Base-by-base conservation (phyloP, 495 filamentous ascomycete species). In the Neurospora sp. region DNA sequence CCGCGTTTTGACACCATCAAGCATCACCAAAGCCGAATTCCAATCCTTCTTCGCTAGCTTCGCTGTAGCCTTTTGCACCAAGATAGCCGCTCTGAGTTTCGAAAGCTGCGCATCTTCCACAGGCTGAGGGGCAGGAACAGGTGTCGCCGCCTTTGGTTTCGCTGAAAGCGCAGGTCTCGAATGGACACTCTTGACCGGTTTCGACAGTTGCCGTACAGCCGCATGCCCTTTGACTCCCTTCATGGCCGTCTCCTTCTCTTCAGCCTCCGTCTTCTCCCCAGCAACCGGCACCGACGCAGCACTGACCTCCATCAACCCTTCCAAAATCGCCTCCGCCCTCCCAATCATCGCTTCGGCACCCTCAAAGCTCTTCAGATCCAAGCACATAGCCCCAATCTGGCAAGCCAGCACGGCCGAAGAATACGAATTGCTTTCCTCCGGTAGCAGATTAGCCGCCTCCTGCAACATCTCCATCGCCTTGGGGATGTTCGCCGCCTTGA, bases 391-490 rank as follows among this genome's bases (percentile, higher is more conserved):
- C 54, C 81, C 83, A 59, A 84, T 76, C 73, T 82, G 80, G 74
- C 81, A 87, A 14, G 81, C 79, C 27, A 84, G 79, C 71, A 76
- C 79, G 23, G 82, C 86, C 23, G 75, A 84, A 72, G 80, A 86
- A 83, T 73, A 89, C 73, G 80, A 87, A 81, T 71, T 80, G 79
- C 75, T 84, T 76, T 46, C 82, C 42, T 74, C 83, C 71, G 74
- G 82, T 75, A 72, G 83, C 81, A 69, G 83, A 75, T 71, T 80
- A 72, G 74, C 84, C 5, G 88, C 88, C 41, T 86, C 83, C 38
- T 83, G 78, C 40, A 93, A 84, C 71, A 90, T 81, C 59, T 89
- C 86, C 69, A 87, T 83, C 4, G 91, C 91, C 77, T 92, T 91
- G 0, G 84, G 83, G 2, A 87, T 72, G 73, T 89, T 82, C 0